Conservation (phyloP, 192 early-diverging fungal genomes). For the Coemansia sp. region DNA sequence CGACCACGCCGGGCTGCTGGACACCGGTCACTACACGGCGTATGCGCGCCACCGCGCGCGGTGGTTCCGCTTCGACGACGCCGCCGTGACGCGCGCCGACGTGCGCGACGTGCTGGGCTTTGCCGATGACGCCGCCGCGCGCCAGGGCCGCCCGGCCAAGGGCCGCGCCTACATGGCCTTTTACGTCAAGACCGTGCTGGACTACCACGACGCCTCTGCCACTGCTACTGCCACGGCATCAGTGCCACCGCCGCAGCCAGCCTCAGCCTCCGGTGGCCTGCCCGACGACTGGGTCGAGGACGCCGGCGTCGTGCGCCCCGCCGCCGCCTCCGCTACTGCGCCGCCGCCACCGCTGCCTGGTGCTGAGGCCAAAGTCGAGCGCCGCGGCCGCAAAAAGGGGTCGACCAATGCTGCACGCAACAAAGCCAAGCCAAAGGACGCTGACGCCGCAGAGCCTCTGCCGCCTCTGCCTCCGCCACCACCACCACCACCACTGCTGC, state of each 20-base stretch:
- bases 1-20: conserved; percentile 87
- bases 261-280: too few relatives aligned
- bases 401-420: conserved; percentile 24
- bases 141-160: conserved; percentile 48
- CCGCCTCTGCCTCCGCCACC: background rate
- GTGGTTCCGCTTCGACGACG: conserved; percentile 94
- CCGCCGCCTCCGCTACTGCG: conserved; percentile 26
- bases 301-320: background rate
- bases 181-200: conserved; percentile 72
- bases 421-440: background rate
- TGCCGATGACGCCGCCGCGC: conserved; percentile 62
- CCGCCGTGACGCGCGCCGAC: conserved; percentile 67
- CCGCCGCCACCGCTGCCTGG: conserved; percentile 21
- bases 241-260: too few relatives aligned
- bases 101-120: conserved; percentile 72
- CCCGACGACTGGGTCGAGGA: background rate
- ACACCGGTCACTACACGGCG: conserved; percentile 96
- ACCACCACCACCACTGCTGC: too few relatives aligned
- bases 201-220: conserved; percentile 58
- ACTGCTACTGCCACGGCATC: background rate
- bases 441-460: too few relatives aligned
- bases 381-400: conserved; percentile 54
- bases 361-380: conserved; percentile 42
- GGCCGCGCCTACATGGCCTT: conserved; percentile 81
- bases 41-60: conserved; percentile 75